Evolutionary conservation across 495 filamentous ascomycete genomes (phyloP).

Genomic region (Xylaria acuta): DNA sequence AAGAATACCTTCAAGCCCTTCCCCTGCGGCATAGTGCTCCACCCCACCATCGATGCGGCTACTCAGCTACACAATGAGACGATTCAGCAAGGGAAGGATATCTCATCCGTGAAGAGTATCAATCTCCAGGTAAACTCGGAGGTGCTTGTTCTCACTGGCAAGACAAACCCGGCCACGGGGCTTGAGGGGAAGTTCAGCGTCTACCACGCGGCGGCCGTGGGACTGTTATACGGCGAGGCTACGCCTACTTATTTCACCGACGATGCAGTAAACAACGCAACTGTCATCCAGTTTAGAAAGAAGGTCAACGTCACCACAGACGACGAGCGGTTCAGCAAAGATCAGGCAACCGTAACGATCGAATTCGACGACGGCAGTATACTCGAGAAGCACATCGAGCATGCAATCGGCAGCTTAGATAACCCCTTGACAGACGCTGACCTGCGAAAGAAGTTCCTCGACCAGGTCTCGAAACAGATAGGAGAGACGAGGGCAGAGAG

Average conservation of each 20-base stretch:
- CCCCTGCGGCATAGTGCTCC: conserved; percentile 64
- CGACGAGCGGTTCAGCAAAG: conserved; percentile 46
- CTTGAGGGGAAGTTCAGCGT: conserved; percentile 63
- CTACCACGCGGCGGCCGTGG: conserved; percentile 58
- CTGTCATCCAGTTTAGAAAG: conserved; percentile 48
- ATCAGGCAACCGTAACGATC: conserved; percentile 51
- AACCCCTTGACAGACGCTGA: conserved; percentile 53
- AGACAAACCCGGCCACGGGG: conserved; percentile 55
- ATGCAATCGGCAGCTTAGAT: conserved; percentile 59
- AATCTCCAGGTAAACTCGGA: conserved; percentile 55
- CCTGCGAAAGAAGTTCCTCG: conserved; percentile 55
- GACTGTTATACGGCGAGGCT: conserved; percentile 57
- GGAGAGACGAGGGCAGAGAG: conserved; percentile 38
- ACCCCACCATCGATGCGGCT: conserved; percentile 60
- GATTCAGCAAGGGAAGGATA: conserved; percentile 30
- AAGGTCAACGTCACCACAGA: conserved; percentile 48
- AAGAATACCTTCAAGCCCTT: conserved; percentile 63
- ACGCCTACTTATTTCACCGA: conserved; percentile 59
- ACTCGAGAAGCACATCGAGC: conserved; percentile 53
- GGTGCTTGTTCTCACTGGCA: conserved; percentile 60
- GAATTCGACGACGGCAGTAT: conserved; percentile 43
- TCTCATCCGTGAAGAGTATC: conserved; percentile 42
- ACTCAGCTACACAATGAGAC: conserved; percentile 52
- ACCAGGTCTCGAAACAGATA: conserved; percentile 42
- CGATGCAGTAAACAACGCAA: conserved; percentile 46